Evolutionary conservation across 1,284 basidiomycete species (phyloP).

Genomic region (Ganoderma lucidum): DNA sequence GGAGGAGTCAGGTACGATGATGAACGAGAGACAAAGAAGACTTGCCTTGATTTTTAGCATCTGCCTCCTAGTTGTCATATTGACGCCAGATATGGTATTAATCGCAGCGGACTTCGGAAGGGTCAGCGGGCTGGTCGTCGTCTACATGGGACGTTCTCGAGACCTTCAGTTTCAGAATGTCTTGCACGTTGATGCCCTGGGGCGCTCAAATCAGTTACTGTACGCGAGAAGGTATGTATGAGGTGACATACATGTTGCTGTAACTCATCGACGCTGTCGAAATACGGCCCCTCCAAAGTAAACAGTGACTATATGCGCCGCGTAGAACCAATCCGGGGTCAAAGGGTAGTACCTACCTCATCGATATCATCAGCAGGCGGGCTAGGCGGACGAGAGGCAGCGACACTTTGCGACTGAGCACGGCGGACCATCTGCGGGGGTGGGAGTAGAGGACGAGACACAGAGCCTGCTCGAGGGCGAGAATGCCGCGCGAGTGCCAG

Average conservation of each 20-base stretch:
- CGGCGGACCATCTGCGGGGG: slow-evolving; percentile 38
- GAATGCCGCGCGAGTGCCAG: neutral
- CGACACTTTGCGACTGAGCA: slow-evolving; percentile 39
- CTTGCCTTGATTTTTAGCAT: slow-evolving; percentile 90
- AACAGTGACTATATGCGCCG: slow-evolving; percentile 16
- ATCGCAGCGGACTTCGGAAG: slow-evolving; percentile 67
- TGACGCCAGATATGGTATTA: slow-evolving; percentile 82
- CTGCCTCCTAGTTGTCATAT: slow-evolving; percentile 87
- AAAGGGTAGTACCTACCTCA: slow-evolving; percentile 42
- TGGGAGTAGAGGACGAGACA: neutral
- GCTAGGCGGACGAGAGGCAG: slow-evolving; percentile 45
- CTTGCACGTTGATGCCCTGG: slow-evolving; percentile 93
- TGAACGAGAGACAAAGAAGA: neutral
- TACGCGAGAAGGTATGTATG: neutral
- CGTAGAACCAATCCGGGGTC: neutral
- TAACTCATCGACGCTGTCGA: slow-evolving; percentile 87
- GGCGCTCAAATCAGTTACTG: slow-evolving; percentile 11
- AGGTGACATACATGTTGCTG: slow-evolving; percentile 78
- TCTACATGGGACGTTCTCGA: neutral
- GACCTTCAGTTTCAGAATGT: slow-evolving; percentile 92
- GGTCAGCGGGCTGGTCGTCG: slow-evolving; percentile 7
- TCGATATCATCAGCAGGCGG: slow-evolving; percentile 52
- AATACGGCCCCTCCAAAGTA: slow-evolving; percentile 58
- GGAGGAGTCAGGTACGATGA: neutral
- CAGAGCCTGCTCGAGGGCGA: no score